Conservation (phyloP, 495 filamentous ascomycete genomes). For the Haplographium delicatum region DNA sequence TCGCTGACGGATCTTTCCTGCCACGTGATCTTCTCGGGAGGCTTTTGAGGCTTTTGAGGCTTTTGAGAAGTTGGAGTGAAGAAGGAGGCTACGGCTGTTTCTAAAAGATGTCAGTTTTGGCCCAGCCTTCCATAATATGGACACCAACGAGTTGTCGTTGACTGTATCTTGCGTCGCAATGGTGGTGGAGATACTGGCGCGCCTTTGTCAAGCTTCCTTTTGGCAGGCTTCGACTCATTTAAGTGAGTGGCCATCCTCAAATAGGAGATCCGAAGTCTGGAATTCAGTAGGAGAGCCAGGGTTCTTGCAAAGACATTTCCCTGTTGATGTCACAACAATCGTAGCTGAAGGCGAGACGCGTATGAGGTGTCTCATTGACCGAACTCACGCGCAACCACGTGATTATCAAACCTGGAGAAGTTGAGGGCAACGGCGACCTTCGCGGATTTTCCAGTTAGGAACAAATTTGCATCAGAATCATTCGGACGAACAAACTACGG, state of each 20-base stretch:
- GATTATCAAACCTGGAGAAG: too few relatives aligned
- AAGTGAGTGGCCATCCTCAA: conserved; percentile 15
- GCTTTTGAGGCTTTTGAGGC: too few relatives aligned
- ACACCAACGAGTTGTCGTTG: conserved; percentile 76
- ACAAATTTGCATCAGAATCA: too few relatives aligned
- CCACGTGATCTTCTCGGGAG: conserved; percentile 75
- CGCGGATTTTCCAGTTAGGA: too few relatives aligned
- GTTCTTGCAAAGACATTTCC: not conserved
- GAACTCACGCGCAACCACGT: too few relatives aligned
- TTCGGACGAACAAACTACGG: too few relatives aligned
- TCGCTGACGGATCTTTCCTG: conserved; percentile 46
- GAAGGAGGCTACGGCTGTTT: conserved; percentile 70
- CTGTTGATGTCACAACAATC: too few relatives aligned
- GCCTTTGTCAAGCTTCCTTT: conserved; percentile 28
- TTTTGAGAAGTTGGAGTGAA: conserved; percentile 83
- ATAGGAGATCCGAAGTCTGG: not conserved
- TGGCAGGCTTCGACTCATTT: conserved; percentile 14
- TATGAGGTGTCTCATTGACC: too few relatives aligned
- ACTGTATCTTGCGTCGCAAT: conserved; percentile 56
- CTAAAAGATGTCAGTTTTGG: conserved; percentile 33
- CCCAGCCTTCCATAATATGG: too few relatives aligned
- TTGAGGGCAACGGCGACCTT: too few relatives aligned
- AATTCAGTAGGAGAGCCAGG: conserved; percentile 8
- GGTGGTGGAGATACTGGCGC: conserved; percentile 55
- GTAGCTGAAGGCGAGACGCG: too few relatives aligned